Base-by-base conservation (phyloP, 2,329 filamentous ascomycete species). In the Anisogramma anomala region DNA sequence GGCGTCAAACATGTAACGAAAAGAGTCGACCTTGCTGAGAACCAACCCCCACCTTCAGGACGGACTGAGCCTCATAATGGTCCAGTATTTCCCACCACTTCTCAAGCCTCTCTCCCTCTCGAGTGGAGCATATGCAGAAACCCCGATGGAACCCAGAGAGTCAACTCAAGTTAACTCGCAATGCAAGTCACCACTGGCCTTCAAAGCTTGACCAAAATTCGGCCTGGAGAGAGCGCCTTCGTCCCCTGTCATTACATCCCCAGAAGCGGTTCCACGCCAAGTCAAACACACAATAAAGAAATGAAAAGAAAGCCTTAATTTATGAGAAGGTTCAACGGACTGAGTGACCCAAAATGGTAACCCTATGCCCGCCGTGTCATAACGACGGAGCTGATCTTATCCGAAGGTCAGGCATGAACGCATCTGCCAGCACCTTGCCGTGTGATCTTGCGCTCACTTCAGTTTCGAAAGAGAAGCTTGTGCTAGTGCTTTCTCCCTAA, bases 191-290 rank as follows among this genome's bases (percentile, higher is more conserved):
- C n/a, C n/a, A n/a, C n/a, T n/a, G 26, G 22, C 13, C 6, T 15
- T 14, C 13, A 8, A 3, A 30, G n/a, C n/a, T n/a, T 14, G 3
- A 18, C 27, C 23, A 22, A 17, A 30, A 13, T 17, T 22, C 18
- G n/a, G n/a, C 20, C 31, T 23, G 28, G 8, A 18, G 27, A 18
- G 18, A 30, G 23, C 25, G 18, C 19, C 17, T 9, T 54, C 53
- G 43, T 56, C 56, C 55, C 57, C 53, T 52, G 46, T 48, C 44
- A 54, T 48, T 52, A 56, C 60, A 53, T 59, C 55, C 58, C 57
- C 57, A 58, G 55, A 57, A 62, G 58, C 56, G 57, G 48, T 45
- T 47, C 49, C 46, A 52, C 53, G 51, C 53, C 48, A 55, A 53
- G 53, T 51, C 54, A 50, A 56, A 57, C 50, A 49, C 41, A 53